phyloP scores from a whole-genome alignment of 108 stramenopile species.

The Schizochytrium sp. region DNA sequence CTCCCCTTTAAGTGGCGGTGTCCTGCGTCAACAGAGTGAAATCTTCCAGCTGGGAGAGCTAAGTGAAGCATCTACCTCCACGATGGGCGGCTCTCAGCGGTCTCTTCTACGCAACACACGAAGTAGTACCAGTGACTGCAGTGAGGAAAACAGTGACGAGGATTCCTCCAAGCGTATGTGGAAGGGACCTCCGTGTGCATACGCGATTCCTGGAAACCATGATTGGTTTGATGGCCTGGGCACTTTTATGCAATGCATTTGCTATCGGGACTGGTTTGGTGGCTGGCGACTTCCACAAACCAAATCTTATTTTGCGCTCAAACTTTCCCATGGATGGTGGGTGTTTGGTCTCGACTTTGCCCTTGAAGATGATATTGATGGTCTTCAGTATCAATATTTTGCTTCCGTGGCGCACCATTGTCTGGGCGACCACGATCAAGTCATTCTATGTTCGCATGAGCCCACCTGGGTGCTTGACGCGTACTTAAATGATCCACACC shows the following conservation, averaged over 20 bases:
- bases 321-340: constrained; percentile 78
- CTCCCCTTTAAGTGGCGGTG: too few species aligned
- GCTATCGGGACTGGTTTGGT: constrained; percentile 78
- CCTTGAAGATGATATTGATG: constrained; percentile 78
- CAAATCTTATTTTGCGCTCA: constrained; percentile 78
- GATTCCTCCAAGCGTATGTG: not conserved
- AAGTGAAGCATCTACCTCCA: not conserved
- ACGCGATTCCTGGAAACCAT: constrained; percentile 77
- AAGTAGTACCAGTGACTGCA: not conserved
- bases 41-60: not conserved
- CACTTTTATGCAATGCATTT: constrained; percentile 76
- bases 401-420: constrained; percentile 69
- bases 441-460: constrained; percentile 76
- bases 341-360: constrained; percentile 75
- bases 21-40: not conserved
- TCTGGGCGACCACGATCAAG: constrained; percentile 69
- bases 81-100: not conserved
- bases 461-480: constrained; percentile 78
- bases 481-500: constrained; percentile 67
- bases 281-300: constrained; percentile 81
- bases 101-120: not conserved
- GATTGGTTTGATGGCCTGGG: constrained; percentile 82
- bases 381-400: constrained; percentile 80
- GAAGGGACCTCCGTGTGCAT: constrained; percentile 60
- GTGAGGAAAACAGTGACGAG: not conserved